Base-by-base conservation (phyloP, 306 rosid species). In the Argentina anserina region DNA sequence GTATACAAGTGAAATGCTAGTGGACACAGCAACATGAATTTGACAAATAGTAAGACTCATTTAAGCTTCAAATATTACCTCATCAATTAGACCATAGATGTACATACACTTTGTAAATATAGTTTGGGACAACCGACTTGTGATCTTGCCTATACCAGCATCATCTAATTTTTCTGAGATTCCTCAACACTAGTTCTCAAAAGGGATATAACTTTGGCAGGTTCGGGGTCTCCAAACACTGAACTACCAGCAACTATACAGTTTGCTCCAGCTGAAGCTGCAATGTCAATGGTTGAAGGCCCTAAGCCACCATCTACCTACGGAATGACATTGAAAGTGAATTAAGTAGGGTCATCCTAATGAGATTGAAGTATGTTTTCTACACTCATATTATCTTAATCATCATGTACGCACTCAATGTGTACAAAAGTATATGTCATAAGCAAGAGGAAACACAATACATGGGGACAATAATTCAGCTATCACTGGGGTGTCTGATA, bases 251-350 rank as follows among this genome's bases (percentile, higher is more conserved):
- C 97, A 50, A 94, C 99, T 62, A 94, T 91, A 84, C 97, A 94
- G 75, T 94, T 91, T 41, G 97, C 97, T 67, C 97, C 97, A 0
- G 97, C 96, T 20, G 89, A 75, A 63, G 97, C 95, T 9, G 99
- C 97, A 13, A 17, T 23, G 9, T 84, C 87, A 33, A 94, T 88
- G 65, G 97, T 94, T 65, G 99, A 94, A 83, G 97, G 95, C 64
- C 99, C 99, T 79, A 94, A 81, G 29, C 97, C 97, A 52, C 99
- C 99, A 73, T 94, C 99, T 65, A 94, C 97, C 99, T 94, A 92
- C 25, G 69, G 82, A 81, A 36, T 37, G 75, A 74, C 56, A 70
- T 71, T 10, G 42, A 21, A 63, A 67, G 50, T 75, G 58, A 61
- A 58, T 21, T 76, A 55, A 58, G 39, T 55, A 14, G 53, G 0